Evolutionary conservation across 257 asterid genomes (phyloP).

Genomic region (Plantago ovata): DNA sequence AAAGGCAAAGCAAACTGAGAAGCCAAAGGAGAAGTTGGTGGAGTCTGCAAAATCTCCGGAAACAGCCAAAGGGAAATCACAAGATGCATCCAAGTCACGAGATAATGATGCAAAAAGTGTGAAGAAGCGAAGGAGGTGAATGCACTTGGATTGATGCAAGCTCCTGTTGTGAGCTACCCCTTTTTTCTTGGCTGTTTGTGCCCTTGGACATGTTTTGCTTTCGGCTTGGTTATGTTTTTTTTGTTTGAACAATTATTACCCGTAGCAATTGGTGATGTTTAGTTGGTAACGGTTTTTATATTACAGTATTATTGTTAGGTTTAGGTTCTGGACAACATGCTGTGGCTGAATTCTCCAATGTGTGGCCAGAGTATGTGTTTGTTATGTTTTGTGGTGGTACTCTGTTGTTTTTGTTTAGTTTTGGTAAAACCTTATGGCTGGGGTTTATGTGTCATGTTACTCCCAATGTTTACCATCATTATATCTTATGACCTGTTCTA

Average conservation of each 20-base stretch:
- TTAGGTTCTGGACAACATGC: too few relatives aligned
- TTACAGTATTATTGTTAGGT: too few relatives aligned
- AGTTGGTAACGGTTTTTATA: too few relatives aligned
- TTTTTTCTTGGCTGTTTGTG: slow-evolving; percentile 13
- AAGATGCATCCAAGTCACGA: slow-evolving; percentile 37
- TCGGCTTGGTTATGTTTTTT: slow-evolving; percentile 25
- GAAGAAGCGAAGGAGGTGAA: slow-evolving; percentile 59
- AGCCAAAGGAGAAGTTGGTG: slow-evolving; percentile 35
- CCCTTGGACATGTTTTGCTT: slow-evolving; percentile 20
- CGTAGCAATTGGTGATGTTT: neutral
- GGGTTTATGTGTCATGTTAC: too few relatives aligned
- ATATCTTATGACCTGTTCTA: too few relatives aligned
- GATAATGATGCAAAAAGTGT: slow-evolving; percentile 48
- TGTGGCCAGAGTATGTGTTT: too few relatives aligned
- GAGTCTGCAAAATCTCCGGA: slow-evolving; percentile 35
- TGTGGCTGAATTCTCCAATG: too few relatives aligned
- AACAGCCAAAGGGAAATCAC: slow-evolving; percentile 36
- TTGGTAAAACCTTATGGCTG: too few relatives aligned
- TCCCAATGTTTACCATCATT: too few relatives aligned
- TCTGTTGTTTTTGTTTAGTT: too few relatives aligned
- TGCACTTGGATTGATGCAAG: neutral
- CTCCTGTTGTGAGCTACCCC: slow-evolving; percentile 9
- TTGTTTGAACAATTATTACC: slow-evolving; percentile 10
- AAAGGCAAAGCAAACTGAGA: slow-evolving; percentile 50
- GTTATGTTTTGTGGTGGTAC: too few relatives aligned